phyloP scores from a whole-genome alignment of 1,284 basidiomycete species.

The Apiotrichum siamense region DNA sequence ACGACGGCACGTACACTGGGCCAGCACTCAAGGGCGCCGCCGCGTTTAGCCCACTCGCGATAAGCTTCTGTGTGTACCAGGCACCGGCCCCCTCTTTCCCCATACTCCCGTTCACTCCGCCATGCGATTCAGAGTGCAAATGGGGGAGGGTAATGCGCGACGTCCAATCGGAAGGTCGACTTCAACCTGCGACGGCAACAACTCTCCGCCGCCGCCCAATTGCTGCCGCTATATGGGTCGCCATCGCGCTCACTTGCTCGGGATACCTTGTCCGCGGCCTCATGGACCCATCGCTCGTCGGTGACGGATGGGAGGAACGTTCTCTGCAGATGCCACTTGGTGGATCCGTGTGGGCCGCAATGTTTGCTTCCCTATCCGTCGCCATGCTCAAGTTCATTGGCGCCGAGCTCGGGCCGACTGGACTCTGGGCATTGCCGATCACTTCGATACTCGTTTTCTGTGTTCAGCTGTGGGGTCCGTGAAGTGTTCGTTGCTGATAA shows the following conservation, averaged over 20 bases:
- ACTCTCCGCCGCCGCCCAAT: conserved; percentile 28
- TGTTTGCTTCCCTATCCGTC: conserved; percentile 34
- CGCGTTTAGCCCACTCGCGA: background rate
- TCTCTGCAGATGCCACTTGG: background rate
- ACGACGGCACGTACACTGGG: too few relatives aligned
- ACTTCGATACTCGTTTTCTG: background rate
- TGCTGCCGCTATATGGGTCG: conserved; percentile 21
- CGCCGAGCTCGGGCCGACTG: conserved; percentile 7
- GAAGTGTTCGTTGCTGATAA: background rate
- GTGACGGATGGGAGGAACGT: too few relatives aligned
- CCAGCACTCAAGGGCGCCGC: too few relatives aligned
- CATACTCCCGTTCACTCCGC: conserved; percentile 3
- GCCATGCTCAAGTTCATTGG: conserved; percentile 31
- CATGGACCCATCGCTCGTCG: background rate
- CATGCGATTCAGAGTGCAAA: background rate
- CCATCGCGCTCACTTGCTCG: background rate
- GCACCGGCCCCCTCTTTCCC: background rate
- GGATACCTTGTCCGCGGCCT: background rate
- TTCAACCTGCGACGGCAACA: background rate
- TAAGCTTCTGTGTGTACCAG: too few relatives aligned
- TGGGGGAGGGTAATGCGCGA: conserved; percentile 3
- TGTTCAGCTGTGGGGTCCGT: background rate
- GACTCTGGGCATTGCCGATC: background rate
- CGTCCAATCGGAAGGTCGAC: background rate
- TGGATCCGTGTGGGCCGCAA: conserved; percentile 20